These are phyloP conservation scores for Pisolithus microcarpus DNA, from an alignment of 768 basidiomycete species.

Conservation along the genomic window DNA sequence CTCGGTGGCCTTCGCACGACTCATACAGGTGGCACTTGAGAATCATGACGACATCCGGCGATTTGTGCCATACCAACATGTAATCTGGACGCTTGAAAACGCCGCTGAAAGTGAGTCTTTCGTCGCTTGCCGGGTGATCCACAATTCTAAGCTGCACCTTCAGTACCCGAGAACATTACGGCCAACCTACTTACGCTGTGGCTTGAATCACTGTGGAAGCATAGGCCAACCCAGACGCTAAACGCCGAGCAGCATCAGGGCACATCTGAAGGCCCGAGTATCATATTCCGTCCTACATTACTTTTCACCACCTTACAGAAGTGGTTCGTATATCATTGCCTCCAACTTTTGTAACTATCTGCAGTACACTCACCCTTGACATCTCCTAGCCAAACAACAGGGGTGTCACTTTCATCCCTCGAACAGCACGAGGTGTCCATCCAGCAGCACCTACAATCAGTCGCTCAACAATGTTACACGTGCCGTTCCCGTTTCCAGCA, in stretches of 20 bases:
- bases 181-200: constrained; percentile 38
- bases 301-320: constrained; percentile 31
- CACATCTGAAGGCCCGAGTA: constrained; percentile 26
- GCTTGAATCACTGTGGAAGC: constrained; percentile 46
- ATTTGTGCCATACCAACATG: constrained; percentile 48
- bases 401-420: constrained; percentile 34
- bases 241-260: constrained; percentile 12
- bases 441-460: constrained; percentile 31
- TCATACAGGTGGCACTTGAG: constrained; percentile 35
- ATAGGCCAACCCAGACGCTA: constrained; percentile 5
- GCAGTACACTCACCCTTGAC: not conserved
- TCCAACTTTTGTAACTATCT: not conserved
- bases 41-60: constrained; percentile 34
- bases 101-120: constrained; percentile 33
- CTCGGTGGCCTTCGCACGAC: constrained; percentile 22
- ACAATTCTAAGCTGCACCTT: not conserved
- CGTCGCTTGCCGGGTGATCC: not conserved
- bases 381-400: constrained; percentile 34
- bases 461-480: constrained; percentile 34
- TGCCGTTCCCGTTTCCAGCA: constrained; percentile 36
- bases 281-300: constrained; percentile 40
- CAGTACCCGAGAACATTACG: constrained; percentile 29
- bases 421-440: constrained; percentile 33
- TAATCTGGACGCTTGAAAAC: constrained; percentile 43
- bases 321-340: constrained; percentile 30